These are phyloP conservation scores for Sclerotiophoma versabilis DNA, from an alignment of 2,329 filamentous ascomycete species.

Conservation along the genomic window DNA sequence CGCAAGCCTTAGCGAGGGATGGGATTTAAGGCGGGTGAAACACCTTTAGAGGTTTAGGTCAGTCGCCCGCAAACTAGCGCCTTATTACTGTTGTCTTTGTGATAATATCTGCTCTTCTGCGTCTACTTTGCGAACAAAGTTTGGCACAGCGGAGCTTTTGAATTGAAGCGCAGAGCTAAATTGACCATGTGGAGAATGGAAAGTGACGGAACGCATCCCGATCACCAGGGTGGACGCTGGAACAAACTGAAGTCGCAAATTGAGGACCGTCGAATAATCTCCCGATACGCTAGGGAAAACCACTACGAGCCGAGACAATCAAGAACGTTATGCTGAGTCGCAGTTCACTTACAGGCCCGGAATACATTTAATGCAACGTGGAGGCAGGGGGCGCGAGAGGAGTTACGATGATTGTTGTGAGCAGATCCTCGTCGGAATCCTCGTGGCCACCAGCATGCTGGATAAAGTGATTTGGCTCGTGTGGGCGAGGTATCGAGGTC, in stretches of 20 bases:
- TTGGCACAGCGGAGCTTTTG: too few relatives aligned
- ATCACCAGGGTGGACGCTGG: not conserved
- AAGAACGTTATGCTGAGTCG: not conserved
- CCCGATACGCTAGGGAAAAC: too few relatives aligned
- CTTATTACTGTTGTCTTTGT: not conserved
- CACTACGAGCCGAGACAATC: not conserved
- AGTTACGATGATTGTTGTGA: not conserved
- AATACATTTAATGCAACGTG: too few relatives aligned
- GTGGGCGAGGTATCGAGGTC: not conserved
- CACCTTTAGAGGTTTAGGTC: not conserved
- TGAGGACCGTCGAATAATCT: too few relatives aligned
- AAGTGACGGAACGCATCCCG: too few relatives aligned
- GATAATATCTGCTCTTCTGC: not conserved
- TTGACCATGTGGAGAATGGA: not conserved
- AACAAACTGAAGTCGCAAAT: too few relatives aligned
- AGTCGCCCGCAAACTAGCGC: not conserved
- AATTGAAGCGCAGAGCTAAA: too few relatives aligned
- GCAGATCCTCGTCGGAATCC: not conserved
- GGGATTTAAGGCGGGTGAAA: not conserved
- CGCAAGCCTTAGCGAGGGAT: not conserved
- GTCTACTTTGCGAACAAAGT: too few relatives aligned
- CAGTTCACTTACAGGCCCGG: too few relatives aligned
- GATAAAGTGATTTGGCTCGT: constrained; percentile 5
- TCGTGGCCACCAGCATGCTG: not conserved
- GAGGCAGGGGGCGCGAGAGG: not conserved